Percentiles rank a stretch among this genome's conserved stretches.
phyloP scores from a whole-genome alignment of 305 asterid species.

The Fraxinus baroniana region DNA sequence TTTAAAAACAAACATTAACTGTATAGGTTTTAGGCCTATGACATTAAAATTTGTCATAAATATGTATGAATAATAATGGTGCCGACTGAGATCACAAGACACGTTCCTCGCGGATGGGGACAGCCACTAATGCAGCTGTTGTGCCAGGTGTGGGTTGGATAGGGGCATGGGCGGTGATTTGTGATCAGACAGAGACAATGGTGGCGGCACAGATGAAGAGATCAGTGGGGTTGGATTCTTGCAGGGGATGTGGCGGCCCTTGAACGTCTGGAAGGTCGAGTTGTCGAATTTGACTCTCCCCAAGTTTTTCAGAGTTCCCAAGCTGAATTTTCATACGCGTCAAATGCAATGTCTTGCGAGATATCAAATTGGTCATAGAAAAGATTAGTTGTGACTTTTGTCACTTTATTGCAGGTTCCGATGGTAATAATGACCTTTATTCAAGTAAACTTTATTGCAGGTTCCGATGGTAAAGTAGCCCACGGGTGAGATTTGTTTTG shows the following conservation, averaged over 20 bases:
- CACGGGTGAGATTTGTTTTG: too few species aligned
- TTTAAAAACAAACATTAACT: background rate
- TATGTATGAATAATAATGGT: background rate
- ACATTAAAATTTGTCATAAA: background rate
- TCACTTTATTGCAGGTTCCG: background rate
- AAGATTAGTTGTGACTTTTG: background rate
- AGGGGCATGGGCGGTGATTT: background rate
- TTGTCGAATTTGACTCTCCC: background rate
- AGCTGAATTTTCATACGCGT: background rate
- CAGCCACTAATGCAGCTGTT: background rate
- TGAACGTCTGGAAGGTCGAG: background rate
- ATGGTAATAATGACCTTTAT: too few species aligned
- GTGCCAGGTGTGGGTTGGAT: background rate
- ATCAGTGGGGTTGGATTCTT: background rate
- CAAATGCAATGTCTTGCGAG: background rate
- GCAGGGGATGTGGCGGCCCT: background rate
- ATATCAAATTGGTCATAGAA: background rate
- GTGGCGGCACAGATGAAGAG: background rate
- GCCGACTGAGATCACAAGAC: background rate
- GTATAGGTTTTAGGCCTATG: background rate
- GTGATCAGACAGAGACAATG: background rate
- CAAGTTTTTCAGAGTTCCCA: background rate
- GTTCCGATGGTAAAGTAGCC: too few species aligned
- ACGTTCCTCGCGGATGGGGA: background rate
- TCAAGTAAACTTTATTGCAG: background rate